Percentiles rank a stretch among this genome's conserved stretches.
Evolutionary conservation across 306 rosid species (phyloP).

Genomic region (Cucumis hystrix): DNA sequence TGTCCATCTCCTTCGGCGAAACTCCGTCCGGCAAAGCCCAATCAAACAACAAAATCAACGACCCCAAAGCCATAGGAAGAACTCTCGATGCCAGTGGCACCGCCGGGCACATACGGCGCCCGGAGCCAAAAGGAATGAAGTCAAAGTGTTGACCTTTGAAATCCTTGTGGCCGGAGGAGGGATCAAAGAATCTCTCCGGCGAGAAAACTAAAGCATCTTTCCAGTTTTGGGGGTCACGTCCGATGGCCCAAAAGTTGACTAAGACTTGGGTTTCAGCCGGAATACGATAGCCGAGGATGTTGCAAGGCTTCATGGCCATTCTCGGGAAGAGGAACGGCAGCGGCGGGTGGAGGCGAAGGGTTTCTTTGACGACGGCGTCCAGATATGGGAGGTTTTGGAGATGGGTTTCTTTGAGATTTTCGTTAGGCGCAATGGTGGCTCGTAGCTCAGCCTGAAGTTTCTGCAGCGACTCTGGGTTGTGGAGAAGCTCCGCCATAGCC

Average conservation of each 20-base stretch:
- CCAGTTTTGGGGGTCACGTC: slow-evolving; percentile 65
- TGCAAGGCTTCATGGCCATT: slow-evolving; percentile 60
- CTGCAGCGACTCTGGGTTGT: slow-evolving; percentile 41
- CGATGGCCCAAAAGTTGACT: slow-evolving; percentile 93
- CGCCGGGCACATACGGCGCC: slow-evolving; percentile 79
- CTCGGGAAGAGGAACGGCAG: slow-evolving; percentile 83
- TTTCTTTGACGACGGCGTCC: slow-evolving; percentile 66
- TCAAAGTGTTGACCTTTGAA: slow-evolving; percentile 64
- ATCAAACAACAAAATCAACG: slow-evolving; percentile 49
- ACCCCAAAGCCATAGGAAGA: slow-evolving; percentile 68
- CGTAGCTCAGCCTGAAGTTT: slow-evolving; percentile 60
- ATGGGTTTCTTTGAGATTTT: slow-evolving; percentile 49
- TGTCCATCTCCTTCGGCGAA: slow-evolving; percentile 58
- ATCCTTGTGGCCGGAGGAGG: slow-evolving; percentile 14
- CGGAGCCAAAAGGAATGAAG: slow-evolving; percentile 79
- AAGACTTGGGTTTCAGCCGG: slow-evolving; percentile 64
- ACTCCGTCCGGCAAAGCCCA: slow-evolving; percentile 55
- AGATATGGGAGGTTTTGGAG: slow-evolving; percentile 60
- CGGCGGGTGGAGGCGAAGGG: slow-evolving; percentile 89
- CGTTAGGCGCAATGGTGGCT: slow-evolving; percentile 15
- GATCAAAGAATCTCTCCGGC: slow-evolving; percentile 70
- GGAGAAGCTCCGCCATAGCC: slow-evolving; percentile 80
- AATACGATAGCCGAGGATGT: slow-evolving; percentile 39
- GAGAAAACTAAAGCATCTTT: slow-evolving; percentile 44
- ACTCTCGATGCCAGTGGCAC: slow-evolving; percentile 64